Base-by-base conservation (phyloP, 768 basidiomycete species). In the Chalciporus pseudorubinellus region DNA sequence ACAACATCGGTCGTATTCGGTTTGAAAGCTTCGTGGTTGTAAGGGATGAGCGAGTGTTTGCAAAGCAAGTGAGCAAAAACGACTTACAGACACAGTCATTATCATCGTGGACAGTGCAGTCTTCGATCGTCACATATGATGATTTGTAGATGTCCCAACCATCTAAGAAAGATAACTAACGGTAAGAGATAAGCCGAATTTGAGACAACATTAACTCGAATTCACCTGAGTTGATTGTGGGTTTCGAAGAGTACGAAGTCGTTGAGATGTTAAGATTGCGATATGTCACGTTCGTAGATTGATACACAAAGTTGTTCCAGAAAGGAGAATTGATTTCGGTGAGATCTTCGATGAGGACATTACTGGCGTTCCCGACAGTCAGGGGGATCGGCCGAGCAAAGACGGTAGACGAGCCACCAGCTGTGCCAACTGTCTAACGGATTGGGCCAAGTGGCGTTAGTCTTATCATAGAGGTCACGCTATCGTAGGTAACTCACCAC, bases 71-170 rank as follows among this genome's bases (percentile, higher is more conserved):
- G 14, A n/a, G 2, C 6, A 8, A 10, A 36, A 8, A 5, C 7
- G 14, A 36, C 34, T 36, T 16, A 36, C 34, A 67, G 33, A 72
- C 67, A 44, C 72, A 72, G 36, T 75, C 76, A 51, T 76, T 76
- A 33, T 70, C 72, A 41, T 76, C 76, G 59, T 72, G 60, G 40
- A 77, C 65, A 36, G 60, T 66, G 6, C 70, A 72, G 44, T 76
- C 63, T 10, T 60, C 58, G 34, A 78, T 71, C 11, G 60, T 69
- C 38, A 67, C 63, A 33, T 57, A 46, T 1, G 62, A 60, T 8
- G 71, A 75, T 34, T 74, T 70, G 52, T 77, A 78, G 52, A 76
- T 75, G 51, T 79, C 76, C 75, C 76, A 77, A 18, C 74, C 77
- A 48, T 78, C 77, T 67, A 52, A 8, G 11, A 40, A 21, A 14